Evolutionary conservation across 306 rosid genomes (phyloP), one percentile per base, ranked within the genome.

Genomic region (Vachellia collinsii): DNA sequence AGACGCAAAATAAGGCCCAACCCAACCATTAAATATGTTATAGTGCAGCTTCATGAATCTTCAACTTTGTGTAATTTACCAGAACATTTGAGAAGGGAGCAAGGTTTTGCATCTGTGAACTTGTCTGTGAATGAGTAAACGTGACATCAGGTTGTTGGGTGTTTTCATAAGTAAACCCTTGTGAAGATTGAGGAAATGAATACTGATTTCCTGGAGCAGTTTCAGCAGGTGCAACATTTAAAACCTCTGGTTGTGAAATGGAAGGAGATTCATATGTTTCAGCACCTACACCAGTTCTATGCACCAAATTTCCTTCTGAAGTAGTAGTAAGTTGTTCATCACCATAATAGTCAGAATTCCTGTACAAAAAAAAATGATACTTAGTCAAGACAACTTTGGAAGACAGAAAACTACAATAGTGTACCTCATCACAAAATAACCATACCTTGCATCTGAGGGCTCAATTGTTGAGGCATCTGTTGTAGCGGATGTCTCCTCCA

Each of bases 81-180:
- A 90, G 90, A 29, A 89, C 92, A 76, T 85, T 89, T 25, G 97
- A 83, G 84, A 92, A 90, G 41, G 92, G 76, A 83, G 88, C 81
- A 44, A 88, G 90, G 82, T 89, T 90, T 83, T 93, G 98, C 88
- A 89, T 89, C 82, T 88, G 94, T 42, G 90, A 85, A 77, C 88
- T 89, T 19, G 86, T 85, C 87, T 90, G 98, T 38, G 85, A 85
- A 77, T 84, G 94, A 76, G 85, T 75, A 84, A 82, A 91, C 20
- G 89, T 56, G 70, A 51, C 81, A 74, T 86, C 91, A 62, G 85
- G 69, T 71, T 87, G 97, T 59, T 88, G 93, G 75, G 87, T 38
- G 44, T 70, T 85, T 80, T 90, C 98, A 42, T 91, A 93, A 34
- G 86, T 50, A 91, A 87, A 91, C 48, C 92, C 92, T 74, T 92